A percentile compares a stretch with the other conserved stretches of the same genome.
Evolutionary conservation across 169 alveolate species (phyloP).

Genomic region (Babesia bovis): DNA sequence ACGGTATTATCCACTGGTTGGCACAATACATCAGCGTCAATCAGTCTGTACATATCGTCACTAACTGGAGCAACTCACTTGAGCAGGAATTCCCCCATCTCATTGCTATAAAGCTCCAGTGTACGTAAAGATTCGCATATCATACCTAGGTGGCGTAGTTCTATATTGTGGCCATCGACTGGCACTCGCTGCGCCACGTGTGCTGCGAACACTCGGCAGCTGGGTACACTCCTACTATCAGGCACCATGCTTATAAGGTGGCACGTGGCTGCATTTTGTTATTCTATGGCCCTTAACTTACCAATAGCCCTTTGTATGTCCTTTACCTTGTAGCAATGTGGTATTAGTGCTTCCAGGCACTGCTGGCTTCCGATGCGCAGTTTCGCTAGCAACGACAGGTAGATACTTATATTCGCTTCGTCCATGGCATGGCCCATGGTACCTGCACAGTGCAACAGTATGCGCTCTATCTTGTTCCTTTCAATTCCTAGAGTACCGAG

Average conservation of each 20-base stretch:
- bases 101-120: constrained; percentile 46
- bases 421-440: constrained; percentile 56
- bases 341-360: constrained; percentile 29
- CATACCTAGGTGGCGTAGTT: not conserved
- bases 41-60: not conserved
- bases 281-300: not conserved
- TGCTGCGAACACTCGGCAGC: constrained; percentile 7
- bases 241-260: constrained; percentile 27
- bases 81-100: constrained; percentile 28
- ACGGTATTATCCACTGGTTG: not conserved
- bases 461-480: constrained; percentile 14
- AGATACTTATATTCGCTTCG: constrained; percentile 40
- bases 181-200: constrained; percentile 40
- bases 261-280: constrained; percentile 9
- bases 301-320: constrained; percentile 39
- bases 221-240: not conserved
- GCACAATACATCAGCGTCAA: constrained; percentile 3
- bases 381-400: constrained; percentile 23
- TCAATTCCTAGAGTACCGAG: constrained; percentile 12
- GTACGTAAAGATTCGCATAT: constrained; percentile 36
- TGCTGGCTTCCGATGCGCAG: constrained; percentile 16
- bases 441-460: constrained; percentile 18
- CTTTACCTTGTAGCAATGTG: constrained; percentile 32
- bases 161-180: constrained; percentile 10
- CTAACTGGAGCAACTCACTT: constrained; percentile 3